Base-by-base conservation (phyloP, 1,284 basidiomycete genomes). In the Moesziomyces globuligerus region DNA sequence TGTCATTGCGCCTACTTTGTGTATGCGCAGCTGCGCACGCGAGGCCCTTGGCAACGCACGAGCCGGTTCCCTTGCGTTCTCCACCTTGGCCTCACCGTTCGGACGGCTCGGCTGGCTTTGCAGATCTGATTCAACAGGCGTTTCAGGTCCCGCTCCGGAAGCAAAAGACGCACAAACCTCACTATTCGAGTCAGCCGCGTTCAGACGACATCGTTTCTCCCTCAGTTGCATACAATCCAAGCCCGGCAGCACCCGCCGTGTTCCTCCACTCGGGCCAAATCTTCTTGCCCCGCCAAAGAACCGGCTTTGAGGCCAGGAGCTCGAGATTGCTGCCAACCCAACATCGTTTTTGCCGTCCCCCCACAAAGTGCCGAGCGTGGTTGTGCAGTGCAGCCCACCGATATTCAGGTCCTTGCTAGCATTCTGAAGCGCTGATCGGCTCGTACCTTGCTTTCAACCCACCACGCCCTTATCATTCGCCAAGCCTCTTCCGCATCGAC, bases 381-480 rank as follows among this genome's bases (percentile, higher is more conserved):
- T n/a, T n/a, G n/a, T n/a, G n/a, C n/a, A n/a, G n/a, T n/a, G n/a
- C n/a, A n/a, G n/a, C n/a, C n/a, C n/a, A n/a, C n/a, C n/a, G n/a
- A n/a, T n/a, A n/a, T n/a, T n/a, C n/a, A n/a, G n/a, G n/a, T n/a
- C n/a, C n/a, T n/a, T n/a, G n/a, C n/a, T n/a, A n/a, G 32, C 32
- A 34, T 34, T 34, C 17, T 13, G 6, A 34, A 17, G 15, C 15
- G 32, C 52, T 50, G n/a, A n/a, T n/a, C n/a, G n/a, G n/a, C n/a
- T n/a, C n/a, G n/a, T n/a, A n/a, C n/a, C n/a, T 47, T 53, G 42
- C 55, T 51, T 47, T 55, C 62, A 37, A 26, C 25, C 37, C 18
- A 26, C 34, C 38, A 43, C 36, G 29, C 15, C 26, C 20, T 32
- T 21, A 34, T 34, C 32, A 13, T 13, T 34, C 17, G n/a, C n/a